phyloP scores from a whole-genome alignment of 2,329 filamentous ascomycete genomes.

The Aspergillus sp. region DNA sequence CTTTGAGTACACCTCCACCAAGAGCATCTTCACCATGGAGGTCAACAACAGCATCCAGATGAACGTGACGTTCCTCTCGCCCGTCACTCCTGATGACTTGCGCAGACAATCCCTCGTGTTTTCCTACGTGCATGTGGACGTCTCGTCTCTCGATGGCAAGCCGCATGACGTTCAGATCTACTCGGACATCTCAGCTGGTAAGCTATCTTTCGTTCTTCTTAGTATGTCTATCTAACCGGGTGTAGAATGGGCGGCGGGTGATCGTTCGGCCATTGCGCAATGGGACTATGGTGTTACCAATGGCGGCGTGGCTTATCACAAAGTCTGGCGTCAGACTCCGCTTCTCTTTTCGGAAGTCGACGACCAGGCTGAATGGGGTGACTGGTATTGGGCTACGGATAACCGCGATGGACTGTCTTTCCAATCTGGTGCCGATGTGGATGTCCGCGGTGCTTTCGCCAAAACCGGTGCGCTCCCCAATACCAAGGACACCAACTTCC shows the following conservation, averaged over 20 bases:
- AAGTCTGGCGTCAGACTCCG: conserved; percentile 49
- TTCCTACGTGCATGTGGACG: conserved; percentile 66
- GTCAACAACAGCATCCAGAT: conserved; percentile 61
- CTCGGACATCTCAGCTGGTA: conserved; percentile 68
- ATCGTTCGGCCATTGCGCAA: conserved; percentile 54
- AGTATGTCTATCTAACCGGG: not conserved
- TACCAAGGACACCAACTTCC: conserved; percentile 49
- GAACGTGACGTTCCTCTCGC: conserved; percentile 69
- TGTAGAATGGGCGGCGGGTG: conserved; percentile 70
- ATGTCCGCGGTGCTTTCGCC: conserved; percentile 49
- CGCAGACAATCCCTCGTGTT: conserved; percentile 67
- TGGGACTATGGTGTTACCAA: conserved; percentile 60
- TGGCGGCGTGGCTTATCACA: conserved; percentile 62
- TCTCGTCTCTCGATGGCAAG: conserved; percentile 61
- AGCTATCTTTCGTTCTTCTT: conserved; percentile 20
- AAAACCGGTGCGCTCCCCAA: conserved; percentile 45
- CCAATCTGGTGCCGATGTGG: conserved; percentile 47
- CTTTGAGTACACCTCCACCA: conserved; percentile 70
- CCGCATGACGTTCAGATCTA: conserved; percentile 69
- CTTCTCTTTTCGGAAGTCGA: conserved; percentile 47
- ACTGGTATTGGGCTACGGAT: conserved; percentile 55
- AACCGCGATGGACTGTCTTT: conserved; percentile 41
- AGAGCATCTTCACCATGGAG: conserved; percentile 67
- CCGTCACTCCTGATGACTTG: conserved; percentile 65
- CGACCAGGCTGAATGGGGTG: conserved; percentile 54